These are phyloP conservation scores for Phallus indusiatus DNA, from an alignment of 768 basidiomycete genomes.

Conservation along the genomic window DNA sequence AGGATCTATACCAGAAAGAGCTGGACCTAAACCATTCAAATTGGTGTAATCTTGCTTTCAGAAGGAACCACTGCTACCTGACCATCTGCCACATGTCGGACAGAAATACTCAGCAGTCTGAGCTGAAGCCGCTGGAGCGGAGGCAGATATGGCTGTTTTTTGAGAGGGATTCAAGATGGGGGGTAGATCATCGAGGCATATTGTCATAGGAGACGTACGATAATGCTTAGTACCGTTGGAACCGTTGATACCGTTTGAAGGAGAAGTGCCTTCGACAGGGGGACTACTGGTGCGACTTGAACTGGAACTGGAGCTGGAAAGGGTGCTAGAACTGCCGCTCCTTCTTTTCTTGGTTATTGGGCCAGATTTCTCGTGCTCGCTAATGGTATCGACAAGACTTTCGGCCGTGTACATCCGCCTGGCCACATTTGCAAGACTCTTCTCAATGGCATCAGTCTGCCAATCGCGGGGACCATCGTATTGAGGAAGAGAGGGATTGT, in stretches of 20 bases:
- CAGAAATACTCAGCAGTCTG: conserved; percentile 33
- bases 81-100: conserved; percentile 40
- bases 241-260: neutral
- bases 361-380: conserved; percentile 16
- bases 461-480: conserved; percentile 49
- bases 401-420: conserved; percentile 50
- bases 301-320: neutral
- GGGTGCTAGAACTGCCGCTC: neutral
- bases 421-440: conserved; percentile 40
- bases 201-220: conserved; percentile 26
- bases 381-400: conserved; percentile 31
- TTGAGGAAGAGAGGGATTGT: conserved; percentile 39
- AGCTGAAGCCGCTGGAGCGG: conserved; percentile 37
- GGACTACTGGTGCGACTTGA: neutral
- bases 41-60: neutral
- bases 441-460: conserved; percentile 50
- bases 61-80: no score
- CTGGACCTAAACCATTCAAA: conserved; percentile 1
- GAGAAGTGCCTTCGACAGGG: neutral
- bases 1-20: neutral
- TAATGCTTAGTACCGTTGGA: neutral
- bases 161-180: conserved; percentile 28
- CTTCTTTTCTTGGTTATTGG: conserved; percentile 3
- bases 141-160: conserved; percentile 23
- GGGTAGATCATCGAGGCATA: conserved; percentile 44